Conservation (phyloP, 2,329 filamentous ascomycete species). For the Aspergillus ochraceoroseus region DNA sequence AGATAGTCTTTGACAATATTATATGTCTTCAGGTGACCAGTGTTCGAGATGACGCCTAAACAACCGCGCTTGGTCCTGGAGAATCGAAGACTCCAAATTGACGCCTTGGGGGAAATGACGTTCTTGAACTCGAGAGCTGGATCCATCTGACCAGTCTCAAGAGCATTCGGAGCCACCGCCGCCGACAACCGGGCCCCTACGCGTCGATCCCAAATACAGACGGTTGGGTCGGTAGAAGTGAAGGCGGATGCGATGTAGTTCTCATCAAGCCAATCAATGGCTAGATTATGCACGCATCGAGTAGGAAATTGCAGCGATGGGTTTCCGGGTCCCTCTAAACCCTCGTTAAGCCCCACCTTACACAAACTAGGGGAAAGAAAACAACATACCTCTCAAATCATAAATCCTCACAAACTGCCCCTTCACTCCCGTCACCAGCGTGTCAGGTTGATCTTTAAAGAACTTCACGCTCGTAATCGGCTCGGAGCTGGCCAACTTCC, state of each 20-base stretch:
- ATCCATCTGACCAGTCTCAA: constrained; percentile 38
- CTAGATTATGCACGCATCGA: constrained; percentile 59
- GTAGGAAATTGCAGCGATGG: constrained; percentile 50
- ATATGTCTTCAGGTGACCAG: constrained; percentile 55
- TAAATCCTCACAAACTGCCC: constrained; percentile 58
- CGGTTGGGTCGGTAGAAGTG: constrained; percentile 52
- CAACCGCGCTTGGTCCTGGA: constrained; percentile 55
- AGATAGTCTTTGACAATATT: constrained; percentile 51
- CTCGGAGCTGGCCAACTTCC: constrained; percentile 58
- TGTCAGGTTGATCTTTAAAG: constrained; percentile 56
- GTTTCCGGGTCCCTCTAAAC: constrained; percentile 35
- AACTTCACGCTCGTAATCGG: constrained; percentile 62
- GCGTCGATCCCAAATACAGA: constrained; percentile 61
- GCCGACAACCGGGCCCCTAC: constrained; percentile 39
- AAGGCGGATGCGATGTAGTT: constrained; percentile 60
- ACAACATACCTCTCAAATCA: constrained; percentile 53
- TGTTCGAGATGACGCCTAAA: constrained; percentile 56
- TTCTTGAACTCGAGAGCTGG: constrained; percentile 56
- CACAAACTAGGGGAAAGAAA: constrained; percentile 6
- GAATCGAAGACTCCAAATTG: constrained; percentile 60
- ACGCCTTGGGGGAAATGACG: constrained; percentile 49
- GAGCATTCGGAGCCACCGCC: constrained; percentile 28
- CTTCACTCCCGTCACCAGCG: constrained; percentile 58
- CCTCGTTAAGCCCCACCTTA: constrained; percentile 4
- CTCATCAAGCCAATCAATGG: constrained; percentile 60